Evolutionary conservation across 2,329 filamentous ascomycete species (phyloP).

Genomic region (Alternaria hordeiaustralica): DNA sequence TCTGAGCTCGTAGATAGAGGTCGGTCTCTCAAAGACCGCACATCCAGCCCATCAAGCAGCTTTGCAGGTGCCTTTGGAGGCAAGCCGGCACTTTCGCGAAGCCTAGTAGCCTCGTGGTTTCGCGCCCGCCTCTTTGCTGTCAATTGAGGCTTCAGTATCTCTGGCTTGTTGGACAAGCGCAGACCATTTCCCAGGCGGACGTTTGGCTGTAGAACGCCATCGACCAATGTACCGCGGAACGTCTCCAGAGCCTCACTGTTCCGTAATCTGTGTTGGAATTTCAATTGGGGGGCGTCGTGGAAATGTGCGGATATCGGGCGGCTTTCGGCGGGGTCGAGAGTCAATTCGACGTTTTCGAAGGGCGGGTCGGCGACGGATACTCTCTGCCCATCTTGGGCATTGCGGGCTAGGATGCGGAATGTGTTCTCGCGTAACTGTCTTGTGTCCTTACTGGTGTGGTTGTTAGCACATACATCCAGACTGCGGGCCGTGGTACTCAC

Average conservation of each 20-base stretch:
- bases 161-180: constrained; percentile 1
- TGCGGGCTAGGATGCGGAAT: constrained; percentile 15
- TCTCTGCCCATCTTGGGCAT: constrained; percentile 14
- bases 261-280: neutral
- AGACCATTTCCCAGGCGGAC: constrained; percentile 25
- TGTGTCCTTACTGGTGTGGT: constrained; percentile 5
- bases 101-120: neutral
- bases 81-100: neutral
- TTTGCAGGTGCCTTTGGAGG: neutral
- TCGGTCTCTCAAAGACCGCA: neutral
- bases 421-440: neutral
- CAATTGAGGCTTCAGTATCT: constrained; percentile 1
- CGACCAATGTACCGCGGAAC: constrained; percentile 29
- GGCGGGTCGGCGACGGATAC: constrained; percentile 3
- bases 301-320: constrained; percentile 5
- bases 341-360: constrained; percentile 16
- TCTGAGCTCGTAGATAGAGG: neutral
- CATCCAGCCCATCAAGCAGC: neutral
- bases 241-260: constrained; percentile 11
- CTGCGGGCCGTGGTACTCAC: constrained; percentile 7
- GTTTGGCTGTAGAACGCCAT: constrained; percentile 29
- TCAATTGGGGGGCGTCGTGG: constrained; percentile 2
- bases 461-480: neutral
- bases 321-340: neutral
- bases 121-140: neutral